Evolutionary conservation across 2,329 filamentous ascomycete species (phyloP), one percentile per base, ranked within the genome.

Genomic region (Colletotrichum orbiculare): DNA sequence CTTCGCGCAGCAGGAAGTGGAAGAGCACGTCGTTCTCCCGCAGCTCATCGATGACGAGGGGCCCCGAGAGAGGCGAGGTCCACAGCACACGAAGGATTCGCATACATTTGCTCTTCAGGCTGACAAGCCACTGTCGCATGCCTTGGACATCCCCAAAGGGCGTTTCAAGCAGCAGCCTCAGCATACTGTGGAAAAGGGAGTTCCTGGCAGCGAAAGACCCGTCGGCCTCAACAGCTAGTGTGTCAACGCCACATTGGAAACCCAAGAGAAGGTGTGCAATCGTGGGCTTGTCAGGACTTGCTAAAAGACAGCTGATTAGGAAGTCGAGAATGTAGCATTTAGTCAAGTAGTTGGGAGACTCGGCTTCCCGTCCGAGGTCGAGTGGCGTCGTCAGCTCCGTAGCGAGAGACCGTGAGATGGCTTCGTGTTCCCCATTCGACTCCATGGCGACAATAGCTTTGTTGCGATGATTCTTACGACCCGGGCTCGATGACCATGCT

Each of bases 231-330:
- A 96, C 81, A 33, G 88, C 88, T 2, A 98, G 81, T 9, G 85
- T 85, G 67, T 89, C 89, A 41, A 90, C 87, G 47, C 89, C 87
- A 71, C 93, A 96, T 60, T 86, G 86, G 75, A 99, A 97, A 0
- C 96, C 96, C 6, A 99, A 87, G 2, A 99, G 82, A 49, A 97
- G 84, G 76, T 99, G 96, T 0, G 95, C 96, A 69, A 99, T 90
- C 2, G 91, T 96, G 5, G 96, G 94, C 70, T 89, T 87, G 70
- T 91, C 87, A 1, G 91, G 89, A 34, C 90, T 91, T 39, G 91
- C 88, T 58, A 87, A 85, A 3, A 99, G 83, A 73, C 93, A 97
- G 59, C 89, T 87, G 70, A 92, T 91, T 42, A 99, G 81, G 71
- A 99, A 95, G 68, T 95, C 91, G 6, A 99, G 84, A 25, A 98